phyloP scores from a whole-genome alignment of 768 basidiomycete genomes.

The Boletus tylopilopsis region DNA sequence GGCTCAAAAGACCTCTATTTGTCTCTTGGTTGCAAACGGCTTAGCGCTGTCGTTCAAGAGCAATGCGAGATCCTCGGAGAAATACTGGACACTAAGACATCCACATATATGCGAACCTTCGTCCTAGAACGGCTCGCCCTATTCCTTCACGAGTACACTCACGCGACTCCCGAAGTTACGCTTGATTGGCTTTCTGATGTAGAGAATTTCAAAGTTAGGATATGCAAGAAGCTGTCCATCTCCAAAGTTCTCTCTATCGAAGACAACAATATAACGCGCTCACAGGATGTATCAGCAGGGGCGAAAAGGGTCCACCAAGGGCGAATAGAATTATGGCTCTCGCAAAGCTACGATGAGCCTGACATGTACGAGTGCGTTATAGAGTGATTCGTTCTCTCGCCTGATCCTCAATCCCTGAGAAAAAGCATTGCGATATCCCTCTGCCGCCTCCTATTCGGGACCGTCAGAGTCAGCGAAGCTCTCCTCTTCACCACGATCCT shows the following conservation, averaged over 20 bases:
- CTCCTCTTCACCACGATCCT: slow-evolving; percentile 50
- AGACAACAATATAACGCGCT: slow-evolving; percentile 41
- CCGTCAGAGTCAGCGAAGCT: slow-evolving; percentile 77
- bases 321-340: slow-evolving; percentile 68
- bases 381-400: too few species aligned
- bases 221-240: neutral
- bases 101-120: neutral
- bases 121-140: neutral
- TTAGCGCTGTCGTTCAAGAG: neutral
- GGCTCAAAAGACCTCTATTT: neutral
- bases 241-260: slow-evolving; percentile 55
- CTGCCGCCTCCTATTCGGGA: slow-evolving; percentile 70
- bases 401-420: neutral
- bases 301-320: slow-evolving; percentile 46
- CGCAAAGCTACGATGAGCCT: slow-evolving; percentile 53
- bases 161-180: neutral
- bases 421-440: slow-evolving; percentile 75
- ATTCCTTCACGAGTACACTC: neutral
- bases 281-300: slow-evolving; percentile 66
- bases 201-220: neutral
- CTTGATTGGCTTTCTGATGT: neutral
- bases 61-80: neutral
- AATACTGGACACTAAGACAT: neutral
- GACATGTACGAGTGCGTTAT: slow-evolving; percentile 85
- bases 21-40: neutral